Evolutionary conservation across 2,329 filamentous ascomycete genomes (phyloP).

Genomic region (Cephalotrichum gorgonifer): DNA sequence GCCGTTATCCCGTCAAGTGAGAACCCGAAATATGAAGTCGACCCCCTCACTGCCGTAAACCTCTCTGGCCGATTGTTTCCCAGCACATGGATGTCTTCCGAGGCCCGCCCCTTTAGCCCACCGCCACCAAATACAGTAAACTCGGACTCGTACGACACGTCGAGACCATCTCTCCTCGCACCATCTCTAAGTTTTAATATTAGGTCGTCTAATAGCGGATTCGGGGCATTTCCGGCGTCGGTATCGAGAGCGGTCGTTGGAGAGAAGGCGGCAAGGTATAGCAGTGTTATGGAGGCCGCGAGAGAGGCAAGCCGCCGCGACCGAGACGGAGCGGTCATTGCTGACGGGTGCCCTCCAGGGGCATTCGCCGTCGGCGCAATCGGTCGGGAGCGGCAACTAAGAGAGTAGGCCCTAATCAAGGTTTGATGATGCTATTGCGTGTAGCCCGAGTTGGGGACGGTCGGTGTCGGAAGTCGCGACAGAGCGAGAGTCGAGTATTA

Average conservation of each 20-base stretch:
- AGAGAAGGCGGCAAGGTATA: slow-evolving; percentile 47
- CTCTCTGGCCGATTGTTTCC: slow-evolving; percentile 54
- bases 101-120: slow-evolving; percentile 51
- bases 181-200: slow-evolving; percentile 4
- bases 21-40: slow-evolving; percentile 55
- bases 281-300: slow-evolving; percentile 46
- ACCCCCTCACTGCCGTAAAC: slow-evolving; percentile 52
- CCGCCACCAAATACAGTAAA: slow-evolving; percentile 48
- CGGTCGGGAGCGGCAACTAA: neutral
- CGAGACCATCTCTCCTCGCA: slow-evolving; percentile 10
- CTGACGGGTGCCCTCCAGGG: slow-evolving; percentile 31
- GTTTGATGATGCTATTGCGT: too few relatives aligned
- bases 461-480: neutral
- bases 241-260: slow-evolving; percentile 52
- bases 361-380: slow-evolving; percentile 12
- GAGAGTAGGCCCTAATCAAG: too few relatives aligned
- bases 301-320: slow-evolving; percentile 61
- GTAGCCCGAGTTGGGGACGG: too few relatives aligned
- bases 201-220: slow-evolving; percentile 8
- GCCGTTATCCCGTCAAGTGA: slow-evolving; percentile 38
- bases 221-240: neutral
- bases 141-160: slow-evolving; percentile 43
- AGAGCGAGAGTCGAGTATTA: neutral
- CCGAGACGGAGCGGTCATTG: slow-evolving; percentile 56
- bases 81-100: slow-evolving; percentile 36